Evolutionary conservation across 176 grass and related monocot genomes (phyloP), one percentile per base, ranked within the genome.

Genomic region (Oryza meridionalis): DNA sequence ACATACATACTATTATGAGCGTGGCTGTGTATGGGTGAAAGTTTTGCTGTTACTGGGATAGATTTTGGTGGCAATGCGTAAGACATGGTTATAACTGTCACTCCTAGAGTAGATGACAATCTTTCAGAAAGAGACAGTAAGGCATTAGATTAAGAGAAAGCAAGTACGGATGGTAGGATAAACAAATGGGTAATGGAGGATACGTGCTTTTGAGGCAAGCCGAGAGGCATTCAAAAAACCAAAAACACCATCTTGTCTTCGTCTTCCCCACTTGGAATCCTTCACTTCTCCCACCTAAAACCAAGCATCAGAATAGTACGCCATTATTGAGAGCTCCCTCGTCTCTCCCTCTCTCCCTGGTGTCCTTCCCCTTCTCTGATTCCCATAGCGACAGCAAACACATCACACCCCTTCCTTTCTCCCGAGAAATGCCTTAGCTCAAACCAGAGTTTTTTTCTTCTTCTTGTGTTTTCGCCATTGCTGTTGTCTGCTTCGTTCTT

Each of bases 201-300:
- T 90, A 84, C 80, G 84, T 90, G 84, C 84, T 87, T 87, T 84
- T 75, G 69, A 90, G 88, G 88, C 84, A 90, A 86, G 59, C 63
- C 1, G 22, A 69, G n/a, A 10, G 14, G 53, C 68, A 43, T 79
- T 75, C 51, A 90, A 19, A 87, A 87, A 87, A 86, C 37, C 16
- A 69, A 73, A 74, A 79, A 83, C n/a, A 29, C 69, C 69, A 83
- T 83, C 70, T 83, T 83, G 90, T 87, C 91, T 86, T 85, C 85
- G 38, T 76, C 77, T 86, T 68, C 88, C 50, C 80, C 80, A 72
- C 84, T 81, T 77, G 91, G 88, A 88, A 87, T 63, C 67, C 70
- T 79, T 22, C 83, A 73, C 80, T 43, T 70, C 49, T 69, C 50
- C 27, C 71, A 86, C 86, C 74, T 65, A 93, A 87, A 88, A 79